Base-by-base conservation (phyloP, 176 grass and related monocot genomes). In the Oropetium thomaeum region DNA sequence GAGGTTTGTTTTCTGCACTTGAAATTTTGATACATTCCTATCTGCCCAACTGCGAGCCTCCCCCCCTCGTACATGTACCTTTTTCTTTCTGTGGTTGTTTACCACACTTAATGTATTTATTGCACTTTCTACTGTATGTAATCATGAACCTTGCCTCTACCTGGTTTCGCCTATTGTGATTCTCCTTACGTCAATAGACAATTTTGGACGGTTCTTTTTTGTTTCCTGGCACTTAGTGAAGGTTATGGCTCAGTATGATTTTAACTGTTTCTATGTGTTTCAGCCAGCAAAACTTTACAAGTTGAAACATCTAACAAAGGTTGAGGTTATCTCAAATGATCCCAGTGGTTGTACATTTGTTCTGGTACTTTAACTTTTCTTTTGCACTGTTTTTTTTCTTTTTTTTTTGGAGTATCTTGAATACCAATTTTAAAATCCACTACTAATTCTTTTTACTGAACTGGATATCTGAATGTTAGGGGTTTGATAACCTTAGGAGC, bases 291-390 rank as follows among this genome's bases (percentile, higher is more conserved):
- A 95, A 80, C 81, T 84, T 80, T 96, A 99, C 87, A 99, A 99
- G 82, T 78, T 99, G 79, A 99, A 99, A 87, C 96, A 99, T 81
- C 82, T 99, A 49, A 88, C 87, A 58, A 99, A 99, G 83, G 77
- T 99, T 81, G 96, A 99, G 58, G 96, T 99, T 77, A 81, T 99
- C 59, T 83, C 96, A 25, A 99, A 92, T 92, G 96, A 99, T 88
- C 82, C 91, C 58, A 95, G 83, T 80, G 89, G 96, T 70, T 99
- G 96, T 74, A 99, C 96, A 84, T 99, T 99, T 85, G 84, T 99
- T 79, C 85, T 99, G 96, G 96, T 99, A 95, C 75, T 82, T 48
- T 69, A 63, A 54, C 66, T 40, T 55, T 42, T 87, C 29, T 27
- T 64, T 77, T 41, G 17, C 63, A 74, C 14, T 75, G 5, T 89